Conservation (phyloP, 2,329 filamentous ascomycete species). For the Botryotinia globosa region DNA sequence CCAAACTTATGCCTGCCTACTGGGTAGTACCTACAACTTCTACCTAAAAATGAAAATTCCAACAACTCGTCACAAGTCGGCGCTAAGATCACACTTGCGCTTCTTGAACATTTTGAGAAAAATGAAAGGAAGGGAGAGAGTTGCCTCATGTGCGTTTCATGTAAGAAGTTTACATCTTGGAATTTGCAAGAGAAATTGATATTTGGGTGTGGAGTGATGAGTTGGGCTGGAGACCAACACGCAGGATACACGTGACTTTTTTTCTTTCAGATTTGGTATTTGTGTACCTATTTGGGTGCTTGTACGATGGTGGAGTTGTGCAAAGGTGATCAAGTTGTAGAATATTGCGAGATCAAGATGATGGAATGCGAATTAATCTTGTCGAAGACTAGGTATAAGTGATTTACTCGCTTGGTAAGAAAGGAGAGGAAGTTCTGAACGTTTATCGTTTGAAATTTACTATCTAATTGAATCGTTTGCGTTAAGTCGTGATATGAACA, state of each 20-base stretch:
- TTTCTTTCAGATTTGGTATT: background rate
- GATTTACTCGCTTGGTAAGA: background rate
- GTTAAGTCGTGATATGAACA: background rate
- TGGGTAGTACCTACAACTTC: background rate
- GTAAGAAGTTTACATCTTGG: rapidly evolving
- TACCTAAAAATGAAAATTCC: background rate
- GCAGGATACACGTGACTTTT: background rate
- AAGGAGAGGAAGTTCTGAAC: background rate
- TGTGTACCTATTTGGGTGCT: background rate
- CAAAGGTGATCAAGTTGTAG: background rate
- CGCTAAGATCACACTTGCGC: background rate
- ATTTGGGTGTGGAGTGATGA: background rate
- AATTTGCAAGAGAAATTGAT: background rate
- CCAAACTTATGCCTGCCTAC: background rate
- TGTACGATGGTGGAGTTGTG: background rate
- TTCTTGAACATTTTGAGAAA: background rate
- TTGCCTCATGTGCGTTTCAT: background rate
- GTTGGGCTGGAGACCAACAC: background rate
- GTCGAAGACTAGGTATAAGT: background rate
- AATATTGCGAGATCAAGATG: background rate
- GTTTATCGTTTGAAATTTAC: background rate
- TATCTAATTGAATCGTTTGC: background rate
- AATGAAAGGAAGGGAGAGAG: background rate
- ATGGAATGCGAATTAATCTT: background rate
- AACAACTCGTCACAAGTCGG: background rate